Conservation (phyloP, 108 stramenopile genomes). For the Nannochloropsis gaditana region DNA sequence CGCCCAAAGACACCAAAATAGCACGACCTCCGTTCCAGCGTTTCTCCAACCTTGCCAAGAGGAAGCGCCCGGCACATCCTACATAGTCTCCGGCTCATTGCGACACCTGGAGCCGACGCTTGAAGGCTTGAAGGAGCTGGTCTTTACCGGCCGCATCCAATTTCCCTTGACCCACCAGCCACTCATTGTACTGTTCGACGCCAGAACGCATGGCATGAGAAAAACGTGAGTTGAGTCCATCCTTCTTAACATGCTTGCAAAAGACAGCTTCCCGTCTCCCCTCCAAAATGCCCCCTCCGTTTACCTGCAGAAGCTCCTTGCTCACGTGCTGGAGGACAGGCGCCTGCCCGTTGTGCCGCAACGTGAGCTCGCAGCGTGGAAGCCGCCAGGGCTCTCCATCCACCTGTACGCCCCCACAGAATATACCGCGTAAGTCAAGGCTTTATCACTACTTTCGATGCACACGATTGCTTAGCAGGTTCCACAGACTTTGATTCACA, state of each 20-base stretch:
- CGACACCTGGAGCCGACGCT: neutral
- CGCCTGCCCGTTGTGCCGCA: neutral
- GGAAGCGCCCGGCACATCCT: no score
- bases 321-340: neutral
- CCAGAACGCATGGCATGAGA: neutral
- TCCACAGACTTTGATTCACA: no score
- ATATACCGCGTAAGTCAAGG: no score
- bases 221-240: neutral
- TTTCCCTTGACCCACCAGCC: neutral
- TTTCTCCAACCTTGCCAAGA: no score
- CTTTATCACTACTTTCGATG: no score
- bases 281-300: neutral
- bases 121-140: constrained; percentile 15
- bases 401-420: neutral
- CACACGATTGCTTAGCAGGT: no score
- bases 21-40: no score
- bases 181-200: neutral
- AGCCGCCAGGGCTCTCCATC: neutral
- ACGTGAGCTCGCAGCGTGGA: neutral
- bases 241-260: neutral
- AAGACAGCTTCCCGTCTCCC: neutral
- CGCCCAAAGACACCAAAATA: no score
- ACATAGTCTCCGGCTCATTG: neutral
- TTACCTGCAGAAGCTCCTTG: neutral
- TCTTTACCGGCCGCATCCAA: neutral